These are phyloP conservation scores for Cubamyces sp. DNA, from an alignment of 768 basidiomycete species.

Conservation along the genomic window DNA sequence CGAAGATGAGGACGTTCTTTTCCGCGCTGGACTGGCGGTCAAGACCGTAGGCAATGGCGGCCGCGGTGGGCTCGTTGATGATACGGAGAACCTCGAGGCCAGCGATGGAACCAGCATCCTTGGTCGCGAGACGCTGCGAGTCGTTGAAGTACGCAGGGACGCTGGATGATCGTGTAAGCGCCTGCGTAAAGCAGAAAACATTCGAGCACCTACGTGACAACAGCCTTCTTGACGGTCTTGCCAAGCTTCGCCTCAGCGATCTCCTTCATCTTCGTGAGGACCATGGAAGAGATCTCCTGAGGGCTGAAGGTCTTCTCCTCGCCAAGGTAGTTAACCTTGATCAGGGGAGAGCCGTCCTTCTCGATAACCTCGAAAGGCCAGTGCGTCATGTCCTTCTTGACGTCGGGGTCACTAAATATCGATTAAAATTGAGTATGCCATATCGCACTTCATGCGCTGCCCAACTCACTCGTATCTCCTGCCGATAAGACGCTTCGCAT, in stretches of 20 bases:
- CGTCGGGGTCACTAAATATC: constrained; percentile 72
- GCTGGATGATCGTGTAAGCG: constrained; percentile 38
- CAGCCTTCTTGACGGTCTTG: constrained; percentile 97
- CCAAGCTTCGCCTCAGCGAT: constrained; percentile 99
- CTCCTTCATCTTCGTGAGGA: constrained; percentile 99
- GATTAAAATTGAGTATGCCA: constrained; percentile 12
- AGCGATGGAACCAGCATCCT: constrained; percentile 97
- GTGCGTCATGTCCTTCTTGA: constrained; percentile 95
- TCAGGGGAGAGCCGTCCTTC: constrained; percentile 95
- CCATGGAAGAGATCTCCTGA: constrained; percentile 99
- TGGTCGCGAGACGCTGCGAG: constrained; percentile 98
- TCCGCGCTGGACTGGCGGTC: constrained; percentile 94
- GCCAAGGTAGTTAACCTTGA: constrained; percentile 93
- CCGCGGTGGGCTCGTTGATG: constrained; percentile 99
- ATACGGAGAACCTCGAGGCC: constrained; percentile 99
- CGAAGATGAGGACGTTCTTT: constrained; percentile 99
- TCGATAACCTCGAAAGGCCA: constrained; percentile 99
- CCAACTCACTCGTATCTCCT: constrained; percentile 86
- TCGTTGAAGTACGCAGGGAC: constrained; percentile 99
- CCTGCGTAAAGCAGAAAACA: constrained; percentile 12
- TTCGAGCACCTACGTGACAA: constrained; percentile 78
- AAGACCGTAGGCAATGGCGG: constrained; percentile 98
- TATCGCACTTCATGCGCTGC: neutral
- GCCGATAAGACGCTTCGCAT: constrained; percentile 98
- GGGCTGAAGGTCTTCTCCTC: constrained; percentile 97